Conservation (phyloP, 139 green algal species). For the Chlamydomonas urium region DNA sequence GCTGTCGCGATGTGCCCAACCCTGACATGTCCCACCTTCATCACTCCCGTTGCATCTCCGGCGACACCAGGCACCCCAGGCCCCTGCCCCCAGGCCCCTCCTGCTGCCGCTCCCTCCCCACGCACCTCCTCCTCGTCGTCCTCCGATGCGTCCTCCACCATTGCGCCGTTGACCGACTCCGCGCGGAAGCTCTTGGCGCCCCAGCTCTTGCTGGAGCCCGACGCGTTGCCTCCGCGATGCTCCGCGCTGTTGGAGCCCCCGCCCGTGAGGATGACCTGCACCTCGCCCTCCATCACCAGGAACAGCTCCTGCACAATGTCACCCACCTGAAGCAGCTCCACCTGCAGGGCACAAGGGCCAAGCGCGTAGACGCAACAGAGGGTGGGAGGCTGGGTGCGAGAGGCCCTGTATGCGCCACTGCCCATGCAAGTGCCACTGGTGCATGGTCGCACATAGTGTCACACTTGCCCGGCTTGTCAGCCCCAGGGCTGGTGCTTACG, state of each 20-base stretch:
- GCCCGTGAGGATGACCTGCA: not conserved
- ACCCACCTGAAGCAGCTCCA: conserved; percentile 23
- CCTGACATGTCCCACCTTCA: too few species aligned
- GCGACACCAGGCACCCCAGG: too few species aligned
- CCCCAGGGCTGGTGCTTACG: conserved; percentile 14
- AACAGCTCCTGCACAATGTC: conserved; percentile 28
- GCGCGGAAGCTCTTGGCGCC: too few species aligned
- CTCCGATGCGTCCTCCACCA: not conserved
- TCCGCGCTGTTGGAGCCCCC: not conserved
- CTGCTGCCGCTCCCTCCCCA: not conserved
- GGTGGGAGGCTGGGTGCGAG: too few species aligned
- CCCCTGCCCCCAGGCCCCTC: too few species aligned
- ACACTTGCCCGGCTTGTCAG: conserved; percentile 1
- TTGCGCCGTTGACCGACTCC: too few species aligned
- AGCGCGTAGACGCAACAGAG: not conserved
- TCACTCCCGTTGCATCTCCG: too few species aligned
- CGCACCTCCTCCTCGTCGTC: not conserved
- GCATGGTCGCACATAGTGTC: not conserved
- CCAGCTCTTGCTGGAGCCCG: not conserved
- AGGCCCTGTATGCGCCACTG: not conserved
- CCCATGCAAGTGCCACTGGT: not conserved
- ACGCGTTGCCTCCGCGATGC: not conserved
- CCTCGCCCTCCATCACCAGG: conserved; percentile 18
- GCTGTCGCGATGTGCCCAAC: too few species aligned
- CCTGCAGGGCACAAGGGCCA: conserved; percentile 1